phyloP scores from a whole-genome alignment of 768 basidiomycete genomes.

The Suillus subluteus region DNA sequence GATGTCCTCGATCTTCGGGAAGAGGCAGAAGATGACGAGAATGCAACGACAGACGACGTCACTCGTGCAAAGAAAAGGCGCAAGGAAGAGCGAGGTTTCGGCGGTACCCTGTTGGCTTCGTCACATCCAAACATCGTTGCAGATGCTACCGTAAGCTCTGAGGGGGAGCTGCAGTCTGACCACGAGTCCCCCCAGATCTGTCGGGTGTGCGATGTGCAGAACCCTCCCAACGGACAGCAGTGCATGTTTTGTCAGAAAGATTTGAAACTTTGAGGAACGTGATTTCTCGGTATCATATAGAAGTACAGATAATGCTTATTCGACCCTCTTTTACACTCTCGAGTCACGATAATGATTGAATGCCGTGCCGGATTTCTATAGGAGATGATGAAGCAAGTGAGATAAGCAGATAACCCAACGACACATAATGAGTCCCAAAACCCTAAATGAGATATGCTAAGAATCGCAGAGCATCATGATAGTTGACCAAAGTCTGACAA shows the following conservation, averaged over 20 bases:
- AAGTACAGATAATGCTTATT: conserved; percentile 41
- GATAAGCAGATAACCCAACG: conserved; percentile 25
- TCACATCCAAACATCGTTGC: conserved; percentile 33
- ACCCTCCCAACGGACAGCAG: conserved; percentile 43
- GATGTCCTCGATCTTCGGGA: conserved; percentile 70
- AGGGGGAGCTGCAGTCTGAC: conserved; percentile 28
- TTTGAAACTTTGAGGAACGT: conserved; percentile 30
- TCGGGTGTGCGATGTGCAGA: conserved; percentile 60
- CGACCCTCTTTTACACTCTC: conserved; percentile 26
- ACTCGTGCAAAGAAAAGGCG: conserved; percentile 44
- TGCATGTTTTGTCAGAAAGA: conserved; percentile 54
- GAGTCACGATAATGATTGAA: conserved; percentile 19
- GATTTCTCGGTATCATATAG: conserved; percentile 35
- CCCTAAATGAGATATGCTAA: conserved; percentile 24
- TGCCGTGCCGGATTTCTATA: conserved; percentile 32
- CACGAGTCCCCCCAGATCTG: conserved; percentile 47
- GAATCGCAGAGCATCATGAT: conserved; percentile 19
- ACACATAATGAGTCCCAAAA: conserved; percentile 33
- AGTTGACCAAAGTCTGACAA: conserved; percentile 31
- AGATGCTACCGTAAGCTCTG: conserved; percentile 38
- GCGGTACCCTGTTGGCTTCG: conserved; percentile 70
- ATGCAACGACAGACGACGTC: conserved; percentile 53
- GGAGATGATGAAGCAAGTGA: conserved; percentile 29
- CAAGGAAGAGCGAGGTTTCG: conserved; percentile 68
- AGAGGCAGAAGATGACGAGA: conserved; percentile 61